These are phyloP conservation scores for Yamadazyma laniorum DNA, from an alignment of 805 yeast genomes.

Conservation along the genomic window DNA sequence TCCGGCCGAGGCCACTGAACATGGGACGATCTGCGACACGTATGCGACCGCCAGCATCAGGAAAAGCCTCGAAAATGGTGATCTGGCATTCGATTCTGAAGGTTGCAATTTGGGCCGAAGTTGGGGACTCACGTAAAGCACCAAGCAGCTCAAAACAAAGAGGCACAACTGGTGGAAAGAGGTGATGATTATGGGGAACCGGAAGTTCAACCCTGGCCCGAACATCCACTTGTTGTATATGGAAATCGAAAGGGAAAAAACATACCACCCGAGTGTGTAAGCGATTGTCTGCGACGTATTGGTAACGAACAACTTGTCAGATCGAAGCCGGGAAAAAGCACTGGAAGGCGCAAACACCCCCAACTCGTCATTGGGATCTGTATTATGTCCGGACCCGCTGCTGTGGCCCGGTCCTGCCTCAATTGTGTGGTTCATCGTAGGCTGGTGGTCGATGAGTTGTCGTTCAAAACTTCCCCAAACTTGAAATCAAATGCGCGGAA, in stretches of 20 bases:
- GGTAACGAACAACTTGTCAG: too few species aligned
- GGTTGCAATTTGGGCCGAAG: constrained; percentile 40
- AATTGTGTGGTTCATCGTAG: background rate
- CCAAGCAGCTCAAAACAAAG: constrained; percentile 48
- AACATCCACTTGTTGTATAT: constrained; percentile 98
- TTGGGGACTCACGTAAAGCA: constrained; percentile 46
- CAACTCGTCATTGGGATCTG: background rate
- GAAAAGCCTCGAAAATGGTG: constrained; percentile 19
- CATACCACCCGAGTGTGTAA: constrained; percentile 62
- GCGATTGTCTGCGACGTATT: constrained; percentile 20
- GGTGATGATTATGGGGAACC: constrained; percentile 83
- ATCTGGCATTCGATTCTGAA: constrained; percentile 5
- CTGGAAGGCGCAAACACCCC: background rate
- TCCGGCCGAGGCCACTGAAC: constrained; percentile 84
- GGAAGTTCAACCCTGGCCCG: constrained; percentile 72
- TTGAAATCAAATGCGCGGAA: too few species aligned
- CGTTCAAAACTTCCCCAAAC: too few species aligned
- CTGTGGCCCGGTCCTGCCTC: background rate
- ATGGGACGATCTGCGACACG: constrained; percentile 64
- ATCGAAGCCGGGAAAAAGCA: background rate
- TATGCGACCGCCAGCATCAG: constrained; percentile 29
- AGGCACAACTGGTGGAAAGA: constrained; percentile 79
- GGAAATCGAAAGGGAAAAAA: constrained; percentile 66
- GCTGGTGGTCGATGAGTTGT: too few species aligned
- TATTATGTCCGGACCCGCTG: background rate